Conservation (phyloP, 2,329 filamentous ascomycete genomes). For the Basipetospora chlamydospora region DNA sequence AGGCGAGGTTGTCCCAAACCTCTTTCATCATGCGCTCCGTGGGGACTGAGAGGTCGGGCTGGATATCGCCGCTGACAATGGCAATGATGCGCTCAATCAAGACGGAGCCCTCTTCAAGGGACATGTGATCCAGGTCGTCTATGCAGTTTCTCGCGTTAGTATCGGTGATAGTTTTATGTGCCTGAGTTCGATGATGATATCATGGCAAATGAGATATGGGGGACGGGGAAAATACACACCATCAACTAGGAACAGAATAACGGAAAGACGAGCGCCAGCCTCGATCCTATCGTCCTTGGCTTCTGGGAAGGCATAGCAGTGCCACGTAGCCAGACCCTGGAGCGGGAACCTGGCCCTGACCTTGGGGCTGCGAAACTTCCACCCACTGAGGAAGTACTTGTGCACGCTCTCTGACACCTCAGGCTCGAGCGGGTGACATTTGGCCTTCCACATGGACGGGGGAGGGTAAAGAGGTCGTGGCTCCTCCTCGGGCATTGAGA, state of each 20-base stretch:
- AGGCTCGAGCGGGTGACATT: constrained; percentile 13
- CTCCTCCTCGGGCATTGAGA: too few relatives aligned
- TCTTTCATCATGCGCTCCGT: constrained; percentile 23
- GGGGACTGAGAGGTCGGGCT: constrained; percentile 17
- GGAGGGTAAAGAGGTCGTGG: too few relatives aligned
- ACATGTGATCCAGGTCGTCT: constrained; percentile 28
- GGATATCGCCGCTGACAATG: constrained; percentile 16
- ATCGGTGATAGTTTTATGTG: background rate
- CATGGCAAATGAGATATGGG: too few relatives aligned
- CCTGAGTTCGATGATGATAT: too few relatives aligned
- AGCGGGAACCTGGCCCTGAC: constrained; percentile 18
- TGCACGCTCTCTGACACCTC: constrained; percentile 19
- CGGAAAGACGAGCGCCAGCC: constrained; percentile 22
- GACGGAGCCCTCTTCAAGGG: constrained; percentile 19
- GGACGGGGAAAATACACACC: constrained; percentile 17
- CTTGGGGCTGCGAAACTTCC: constrained; percentile 20
- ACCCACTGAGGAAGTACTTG: constrained; percentile 21
- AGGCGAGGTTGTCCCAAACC: constrained; percentile 24
- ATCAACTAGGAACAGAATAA: constrained; percentile 26
- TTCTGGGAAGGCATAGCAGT: constrained; percentile 18
- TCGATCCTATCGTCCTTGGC: constrained; percentile 22
- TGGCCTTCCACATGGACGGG: constrained; percentile 2
- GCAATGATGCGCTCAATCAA: constrained; percentile 23
- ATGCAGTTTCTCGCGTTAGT: background rate
- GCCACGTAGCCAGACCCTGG: constrained; percentile 19